Conservation (phyloP, 805 yeast genomes). For the Yarrowia deformans region DNA sequence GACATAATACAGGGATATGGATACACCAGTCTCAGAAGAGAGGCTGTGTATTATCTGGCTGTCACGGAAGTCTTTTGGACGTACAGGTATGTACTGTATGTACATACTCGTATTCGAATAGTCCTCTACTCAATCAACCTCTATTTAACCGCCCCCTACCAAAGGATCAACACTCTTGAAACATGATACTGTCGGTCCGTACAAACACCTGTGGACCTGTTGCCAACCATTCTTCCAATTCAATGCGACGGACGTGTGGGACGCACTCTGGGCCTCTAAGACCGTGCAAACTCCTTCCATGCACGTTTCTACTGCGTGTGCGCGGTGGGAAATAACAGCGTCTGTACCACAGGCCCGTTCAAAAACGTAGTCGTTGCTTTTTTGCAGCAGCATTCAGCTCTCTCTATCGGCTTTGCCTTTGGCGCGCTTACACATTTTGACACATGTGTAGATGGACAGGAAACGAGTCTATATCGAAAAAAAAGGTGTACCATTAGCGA, state of each 20-base stretch:
- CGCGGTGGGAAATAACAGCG: not conserved
- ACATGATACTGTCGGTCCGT: too few species aligned
- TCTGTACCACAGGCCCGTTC: slow-evolving; percentile 9
- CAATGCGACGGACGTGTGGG: not conserved
- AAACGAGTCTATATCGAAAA: too few species aligned
- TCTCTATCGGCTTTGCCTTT: not conserved
- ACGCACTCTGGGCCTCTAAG: slow-evolving; percentile 1
- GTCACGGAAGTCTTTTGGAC: too few species aligned
- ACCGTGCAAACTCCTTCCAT: slow-evolving; percentile 26
- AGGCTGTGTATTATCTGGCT: not conserved
- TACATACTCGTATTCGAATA: too few species aligned
- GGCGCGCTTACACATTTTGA: slow-evolving; percentile 13
- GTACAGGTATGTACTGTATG: too few species aligned
- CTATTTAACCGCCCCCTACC: too few species aligned
- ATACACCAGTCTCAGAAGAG: not conserved
- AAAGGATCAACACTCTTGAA: too few species aligned
- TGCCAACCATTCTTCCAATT: too few species aligned
- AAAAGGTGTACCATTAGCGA: too few species aligned
- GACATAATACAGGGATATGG: not conserved
- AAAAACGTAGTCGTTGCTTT: not conserved
- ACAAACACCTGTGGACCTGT: too few species aligned
- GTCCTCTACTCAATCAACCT: too few species aligned
- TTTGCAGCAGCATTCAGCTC: not conserved
- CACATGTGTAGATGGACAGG: not conserved
- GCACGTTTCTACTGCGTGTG: slow-evolving; percentile 17